phyloP scores from a whole-genome alignment of 768 basidiomycete species.

The Suillus cothurnatus region DNA sequence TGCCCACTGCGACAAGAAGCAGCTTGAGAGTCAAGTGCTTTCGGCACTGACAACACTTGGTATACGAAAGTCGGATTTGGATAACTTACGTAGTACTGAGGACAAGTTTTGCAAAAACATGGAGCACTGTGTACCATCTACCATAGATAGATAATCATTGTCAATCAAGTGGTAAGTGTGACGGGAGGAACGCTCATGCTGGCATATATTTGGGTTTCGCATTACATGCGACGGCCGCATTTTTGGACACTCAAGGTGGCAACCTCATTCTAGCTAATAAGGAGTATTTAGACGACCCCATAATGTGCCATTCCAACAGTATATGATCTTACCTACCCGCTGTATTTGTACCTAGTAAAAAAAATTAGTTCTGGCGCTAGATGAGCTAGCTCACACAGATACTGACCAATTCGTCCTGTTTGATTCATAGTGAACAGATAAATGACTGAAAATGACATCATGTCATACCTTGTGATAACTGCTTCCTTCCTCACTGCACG shows the following conservation, averaged over 20 bases:
- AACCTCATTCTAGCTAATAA: not conserved
- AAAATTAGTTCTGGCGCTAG: conserved; percentile 4
- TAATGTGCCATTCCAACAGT: no score
- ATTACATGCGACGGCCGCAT: not conserved
- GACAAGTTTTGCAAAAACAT: no score
- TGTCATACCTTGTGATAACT: conserved; percentile 69
- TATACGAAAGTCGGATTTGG: no score
- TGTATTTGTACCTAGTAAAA: conserved; percentile 30
- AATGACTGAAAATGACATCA: not conserved
- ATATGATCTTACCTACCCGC: conserved; percentile 9
- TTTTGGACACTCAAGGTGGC: not conserved
- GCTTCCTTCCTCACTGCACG: conserved; percentile 83
- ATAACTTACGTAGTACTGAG: no score
- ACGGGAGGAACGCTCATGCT: not conserved
- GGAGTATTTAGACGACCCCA: not conserved
- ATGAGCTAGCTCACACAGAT: not conserved
- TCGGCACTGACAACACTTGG: no score
- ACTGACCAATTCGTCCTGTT: conserved; percentile 32
- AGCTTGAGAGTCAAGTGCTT: no score
- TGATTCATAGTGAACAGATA: conserved; percentile 9
- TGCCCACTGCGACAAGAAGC: no score
- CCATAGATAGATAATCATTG: no score
- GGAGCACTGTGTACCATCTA: no score
- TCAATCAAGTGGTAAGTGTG: no score
- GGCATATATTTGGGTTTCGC: not conserved